Base-by-base conservation (phyloP, 768 basidiomycete genomes). In the Russula sp. region DNA sequence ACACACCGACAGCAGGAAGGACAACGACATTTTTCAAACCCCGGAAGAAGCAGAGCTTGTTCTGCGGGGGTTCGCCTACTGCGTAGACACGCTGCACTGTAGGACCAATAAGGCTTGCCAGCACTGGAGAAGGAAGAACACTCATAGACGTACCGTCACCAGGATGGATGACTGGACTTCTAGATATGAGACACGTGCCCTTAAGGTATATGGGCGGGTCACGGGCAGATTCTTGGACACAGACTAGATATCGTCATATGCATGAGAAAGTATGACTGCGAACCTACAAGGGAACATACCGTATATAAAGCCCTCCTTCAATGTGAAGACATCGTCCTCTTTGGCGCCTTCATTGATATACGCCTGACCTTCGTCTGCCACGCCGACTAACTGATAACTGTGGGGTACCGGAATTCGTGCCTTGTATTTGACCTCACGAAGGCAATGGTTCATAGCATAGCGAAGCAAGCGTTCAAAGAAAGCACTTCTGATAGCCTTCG, bases 361-460 rank as follows among this genome's bases (percentile, higher is more conserved):
- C 2, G 57, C 62, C 20, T 14, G 42, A 8, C 89, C 89, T 73
- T 94, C 90, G 68, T 95, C 92, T 2, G 89, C 87, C 6, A 93
- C 82, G 0, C 93, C 92, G 9, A 92, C 88, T 0, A 95, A 77
- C 34, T 85, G 77, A 61, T 83, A 84, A 62, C 85, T 85, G 0
- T 84, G 73, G 0, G 85, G 85, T 7, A 95, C 79, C 3, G 79
- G 83, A 31, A 95, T 88, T 9, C 90, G 78, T 0, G 91, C 92
- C 44, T 79, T 76, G 68, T 88, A 84, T 68, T 93, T 93, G 68
- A 94, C 83, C 50, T 84, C 83, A 6, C 89, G 80, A 47, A 94
- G 73, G 5, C 88, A 81, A 64, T 84, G 82, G 42, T 81, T 82
- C 73, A 83, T 82, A 0, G 85, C 80, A 39, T 84, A 84, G 40